A percentile compares a stretch with the other conserved stretches of the same genome.
These are phyloP conservation scores for Blastomyces emzantsi DNA, from an alignment of 2,329 filamentous ascomycete species.

Conservation along the genomic window DNA sequence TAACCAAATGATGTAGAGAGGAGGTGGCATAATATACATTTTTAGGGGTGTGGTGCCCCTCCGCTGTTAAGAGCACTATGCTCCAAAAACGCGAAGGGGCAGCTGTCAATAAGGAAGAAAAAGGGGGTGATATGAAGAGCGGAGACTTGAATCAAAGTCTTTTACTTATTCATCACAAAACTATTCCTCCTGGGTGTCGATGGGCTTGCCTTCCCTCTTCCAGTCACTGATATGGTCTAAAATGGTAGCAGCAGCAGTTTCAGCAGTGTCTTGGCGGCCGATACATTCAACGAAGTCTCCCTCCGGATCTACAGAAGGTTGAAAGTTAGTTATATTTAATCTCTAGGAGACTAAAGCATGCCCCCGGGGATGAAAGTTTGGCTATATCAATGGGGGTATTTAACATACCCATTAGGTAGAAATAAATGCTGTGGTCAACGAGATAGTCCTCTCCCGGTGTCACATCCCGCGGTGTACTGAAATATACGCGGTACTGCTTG, in stretches of 20 bases:
- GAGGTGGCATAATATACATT: not conserved
- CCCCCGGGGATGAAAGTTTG: not conserved
- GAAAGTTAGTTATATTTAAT: not conserved
- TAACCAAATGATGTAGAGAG: not conserved
- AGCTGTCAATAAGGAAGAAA: not conserved
- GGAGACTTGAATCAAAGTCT: not conserved
- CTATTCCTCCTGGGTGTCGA: constrained; percentile 36
- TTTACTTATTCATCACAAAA: not conserved
- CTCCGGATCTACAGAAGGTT: constrained; percentile 59
- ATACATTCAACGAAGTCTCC: constrained; percentile 97
- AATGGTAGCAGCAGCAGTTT: constrained; percentile 76
- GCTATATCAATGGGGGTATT: not conserved
- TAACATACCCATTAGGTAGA: constrained; percentile 79
- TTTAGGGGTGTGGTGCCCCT: not conserved
- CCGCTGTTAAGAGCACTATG: not conserved
- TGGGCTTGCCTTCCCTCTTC: constrained; percentile 46
- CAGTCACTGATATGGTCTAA: constrained; percentile 75
- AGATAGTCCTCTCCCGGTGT: constrained; percentile 93
- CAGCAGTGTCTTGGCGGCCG: constrained; percentile 85
- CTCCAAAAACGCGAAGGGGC: not conserved
- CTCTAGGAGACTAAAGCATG: not conserved
- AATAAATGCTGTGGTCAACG: constrained; percentile 98
- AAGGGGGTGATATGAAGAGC: not conserved
- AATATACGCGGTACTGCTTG: constrained; percentile 95
- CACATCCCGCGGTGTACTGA: constrained; percentile 80